Evolutionary conservation across 1,284 basidiomycete genomes (phyloP).

Genomic region (Peniophora sp.): DNA sequence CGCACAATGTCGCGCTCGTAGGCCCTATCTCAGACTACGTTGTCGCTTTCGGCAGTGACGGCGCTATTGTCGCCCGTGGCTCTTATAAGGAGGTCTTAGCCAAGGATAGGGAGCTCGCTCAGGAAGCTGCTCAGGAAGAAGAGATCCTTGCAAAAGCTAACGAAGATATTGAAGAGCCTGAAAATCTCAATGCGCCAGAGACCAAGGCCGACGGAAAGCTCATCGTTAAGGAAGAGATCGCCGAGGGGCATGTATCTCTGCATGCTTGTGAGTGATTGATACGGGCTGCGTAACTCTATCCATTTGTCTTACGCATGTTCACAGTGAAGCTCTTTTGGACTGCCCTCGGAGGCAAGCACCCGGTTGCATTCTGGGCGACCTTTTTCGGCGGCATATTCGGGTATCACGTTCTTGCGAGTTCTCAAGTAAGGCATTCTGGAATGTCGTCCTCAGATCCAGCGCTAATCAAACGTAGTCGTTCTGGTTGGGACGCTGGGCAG

Average conservation of each 20-base stretch:
- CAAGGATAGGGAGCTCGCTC: constrained; percentile 30
- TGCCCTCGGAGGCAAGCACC: constrained; percentile 22
- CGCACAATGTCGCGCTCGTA: constrained; percentile 60
- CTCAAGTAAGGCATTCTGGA: constrained; percentile 11
- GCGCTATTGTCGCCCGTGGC: constrained; percentile 39
- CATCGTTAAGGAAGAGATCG: constrained; percentile 52
- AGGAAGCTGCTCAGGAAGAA: constrained; percentile 28
- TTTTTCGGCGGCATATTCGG: constrained; percentile 17
- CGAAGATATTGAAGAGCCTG: constrained; percentile 13
- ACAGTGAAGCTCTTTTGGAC: constrained; percentile 21
- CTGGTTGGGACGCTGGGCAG: constrained; percentile 38
- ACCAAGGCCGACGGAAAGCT: constrained; percentile 33
- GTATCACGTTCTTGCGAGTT: constrained; percentile 13
- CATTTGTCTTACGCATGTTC: neutral
- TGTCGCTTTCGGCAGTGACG: constrained; percentile 48
- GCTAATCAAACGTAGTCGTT: too few relatives aligned
- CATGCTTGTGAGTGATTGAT: constrained; percentile 21
- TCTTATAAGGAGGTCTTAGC: constrained; percentile 34
- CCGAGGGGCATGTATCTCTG: constrained; percentile 47
- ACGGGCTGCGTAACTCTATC: neutral
- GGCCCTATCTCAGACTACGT: constrained; percentile 58
- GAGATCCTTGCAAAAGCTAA: constrained; percentile 30
- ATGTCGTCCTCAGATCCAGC: constrained; percentile 15
- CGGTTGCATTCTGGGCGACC: constrained; percentile 24
- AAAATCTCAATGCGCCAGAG: constrained; percentile 15